Evolutionary conservation across 495 filamentous ascomycete genomes (phyloP).

Genomic region (Xylaria palmicola): DNA sequence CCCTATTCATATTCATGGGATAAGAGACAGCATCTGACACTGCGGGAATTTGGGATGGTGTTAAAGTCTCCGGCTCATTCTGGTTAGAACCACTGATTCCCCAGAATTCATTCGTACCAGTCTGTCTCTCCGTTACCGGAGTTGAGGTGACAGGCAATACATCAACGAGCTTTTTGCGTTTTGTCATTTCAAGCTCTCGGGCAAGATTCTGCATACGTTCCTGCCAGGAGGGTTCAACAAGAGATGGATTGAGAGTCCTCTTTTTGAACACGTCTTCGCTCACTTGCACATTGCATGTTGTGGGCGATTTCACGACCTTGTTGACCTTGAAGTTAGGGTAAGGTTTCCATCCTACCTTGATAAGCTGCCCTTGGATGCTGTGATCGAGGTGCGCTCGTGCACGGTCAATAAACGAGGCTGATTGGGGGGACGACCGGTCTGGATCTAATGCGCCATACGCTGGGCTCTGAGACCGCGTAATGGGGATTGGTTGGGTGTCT

Average conservation of each 20-base stretch:
- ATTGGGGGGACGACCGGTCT: constrained; percentile 8
- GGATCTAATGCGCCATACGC: constrained; percentile 17
- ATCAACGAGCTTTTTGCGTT: too few species aligned
- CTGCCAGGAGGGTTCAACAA: background rate
- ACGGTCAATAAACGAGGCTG: constrained; percentile 16
- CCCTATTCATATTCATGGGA: too few species aligned
- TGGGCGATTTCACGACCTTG: constrained; percentile 5
- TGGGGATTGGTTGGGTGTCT: too few species aligned
- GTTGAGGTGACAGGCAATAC: background rate
- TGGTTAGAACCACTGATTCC: too few species aligned
- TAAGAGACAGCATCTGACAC: too few species aligned
- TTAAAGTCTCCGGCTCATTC: too few species aligned
- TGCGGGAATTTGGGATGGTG: too few species aligned
- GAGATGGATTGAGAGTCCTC: background rate
- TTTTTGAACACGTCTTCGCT: background rate
- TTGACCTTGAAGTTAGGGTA: constrained; percentile 18
- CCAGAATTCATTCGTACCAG: too few species aligned
- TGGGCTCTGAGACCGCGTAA: background rate
- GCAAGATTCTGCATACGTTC: background rate
- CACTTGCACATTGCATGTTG: background rate
- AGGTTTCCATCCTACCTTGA: constrained; percentile 6
- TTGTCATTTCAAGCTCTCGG: background rate
- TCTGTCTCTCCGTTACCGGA: background rate
- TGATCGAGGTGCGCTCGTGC: background rate
- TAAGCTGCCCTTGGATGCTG: constrained; percentile 4